phyloP scores from a whole-genome alignment of 2,329 filamentous ascomycete species.

The Fusarium falciforme region DNA sequence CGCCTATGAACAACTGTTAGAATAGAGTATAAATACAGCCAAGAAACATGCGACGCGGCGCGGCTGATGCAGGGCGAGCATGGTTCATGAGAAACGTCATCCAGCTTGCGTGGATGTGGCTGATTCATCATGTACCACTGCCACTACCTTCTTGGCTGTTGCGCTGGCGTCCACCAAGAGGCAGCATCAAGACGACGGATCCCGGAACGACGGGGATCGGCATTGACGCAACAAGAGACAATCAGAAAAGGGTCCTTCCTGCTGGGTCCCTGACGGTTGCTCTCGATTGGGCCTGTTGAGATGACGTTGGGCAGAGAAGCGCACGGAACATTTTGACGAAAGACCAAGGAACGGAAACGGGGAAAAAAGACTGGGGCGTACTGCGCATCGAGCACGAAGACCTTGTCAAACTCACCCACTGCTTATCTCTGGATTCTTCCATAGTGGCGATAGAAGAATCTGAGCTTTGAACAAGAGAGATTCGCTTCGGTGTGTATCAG shows the following conservation, averaged over 20 bases:
- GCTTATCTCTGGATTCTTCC: slow-evolving; percentile 55
- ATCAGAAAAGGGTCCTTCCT: slow-evolving; percentile 34
- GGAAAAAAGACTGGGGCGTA: slow-evolving; percentile 23
- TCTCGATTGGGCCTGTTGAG: slow-evolving; percentile 13
- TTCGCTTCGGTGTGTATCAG: not conserved
- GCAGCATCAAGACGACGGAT: slow-evolving; percentile 16
- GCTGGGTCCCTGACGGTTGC: slow-evolving; percentile 30
- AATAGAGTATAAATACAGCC: not conserved
- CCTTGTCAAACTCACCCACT: slow-evolving; percentile 57
- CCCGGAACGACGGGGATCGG: slow-evolving; percentile 22
- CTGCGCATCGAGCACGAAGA: not conserved
- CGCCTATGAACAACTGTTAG: slow-evolving; percentile 59
- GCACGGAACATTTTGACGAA: slow-evolving; percentile 7
- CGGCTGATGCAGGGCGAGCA: slow-evolving; percentile 6
- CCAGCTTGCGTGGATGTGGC: slow-evolving; percentile 39
- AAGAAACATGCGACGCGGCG: too few species aligned
- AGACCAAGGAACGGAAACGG: slow-evolving; percentile 16
- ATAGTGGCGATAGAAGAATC: slow-evolving; percentile 21
- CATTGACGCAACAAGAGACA: slow-evolving; percentile 37
- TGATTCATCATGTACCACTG: slow-evolving; percentile 13
- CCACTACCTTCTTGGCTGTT: slow-evolving; percentile 7
- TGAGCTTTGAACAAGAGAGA: slow-evolving; percentile 5
- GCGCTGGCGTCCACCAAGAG: slow-evolving; percentile 33
- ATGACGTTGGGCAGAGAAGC: slow-evolving; percentile 40
- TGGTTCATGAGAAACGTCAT: slow-evolving; percentile 32